Conservation (phyloP, 78 protist genomes). For the Pigoraptor vietnamica region DNA sequence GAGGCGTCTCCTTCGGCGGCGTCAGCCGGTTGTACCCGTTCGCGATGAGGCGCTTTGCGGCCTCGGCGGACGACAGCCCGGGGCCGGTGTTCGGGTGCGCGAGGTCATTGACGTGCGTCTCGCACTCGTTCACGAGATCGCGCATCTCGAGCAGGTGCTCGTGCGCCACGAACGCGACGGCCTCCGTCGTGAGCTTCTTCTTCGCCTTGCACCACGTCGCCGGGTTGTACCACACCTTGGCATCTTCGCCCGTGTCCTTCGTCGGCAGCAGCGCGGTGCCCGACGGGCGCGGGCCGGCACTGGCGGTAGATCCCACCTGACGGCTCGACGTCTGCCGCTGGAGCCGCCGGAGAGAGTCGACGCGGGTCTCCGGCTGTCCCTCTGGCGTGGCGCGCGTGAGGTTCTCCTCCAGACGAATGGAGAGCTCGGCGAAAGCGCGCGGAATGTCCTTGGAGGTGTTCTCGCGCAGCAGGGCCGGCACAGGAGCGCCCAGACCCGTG, state of each 20-base stretch:
- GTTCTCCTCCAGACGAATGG: background rate
- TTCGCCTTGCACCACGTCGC: background rate
- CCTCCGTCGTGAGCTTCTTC: background rate
- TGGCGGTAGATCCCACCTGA: background rate
- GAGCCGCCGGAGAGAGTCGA: background rate
- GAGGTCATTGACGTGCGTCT: background rate
- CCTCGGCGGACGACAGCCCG: background rate
- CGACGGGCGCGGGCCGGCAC: background rate
- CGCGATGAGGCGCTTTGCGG: background rate
- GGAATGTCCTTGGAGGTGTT: background rate
- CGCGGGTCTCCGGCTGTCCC: background rate
- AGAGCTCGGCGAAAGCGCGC: background rate
- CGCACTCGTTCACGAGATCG: background rate
- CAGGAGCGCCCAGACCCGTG: too few relatives aligned
- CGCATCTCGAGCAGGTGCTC: background rate
- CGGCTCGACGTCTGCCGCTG: too few relatives aligned
- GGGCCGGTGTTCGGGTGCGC: background rate
- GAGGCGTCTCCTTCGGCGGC: constrained; percentile 41
- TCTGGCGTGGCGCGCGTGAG: background rate
- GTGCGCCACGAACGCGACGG: background rate
- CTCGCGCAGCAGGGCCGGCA: background rate
- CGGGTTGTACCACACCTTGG: too few relatives aligned
- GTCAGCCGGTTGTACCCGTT: constrained; percentile 61
- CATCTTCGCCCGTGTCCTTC: background rate
- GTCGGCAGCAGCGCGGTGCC: background rate